Evolutionary conservation across 2,329 filamentous ascomycete species (phyloP).

Genomic region (Stemphylium lycopersici): DNA sequence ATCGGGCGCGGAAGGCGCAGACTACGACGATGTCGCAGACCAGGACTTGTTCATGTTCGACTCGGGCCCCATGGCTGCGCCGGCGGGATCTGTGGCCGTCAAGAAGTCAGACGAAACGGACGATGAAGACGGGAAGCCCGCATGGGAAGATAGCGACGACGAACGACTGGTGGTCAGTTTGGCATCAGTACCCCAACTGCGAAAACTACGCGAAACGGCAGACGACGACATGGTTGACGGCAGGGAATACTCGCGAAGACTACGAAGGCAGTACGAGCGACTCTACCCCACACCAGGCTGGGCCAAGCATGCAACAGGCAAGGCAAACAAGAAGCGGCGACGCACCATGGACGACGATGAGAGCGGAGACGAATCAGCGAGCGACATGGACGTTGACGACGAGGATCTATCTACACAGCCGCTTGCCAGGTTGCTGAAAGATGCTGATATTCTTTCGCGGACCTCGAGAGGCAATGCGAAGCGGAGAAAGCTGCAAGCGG

Average conservation of each 20-base stretch:
- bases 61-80: constrained; percentile 59
- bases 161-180: constrained; percentile 85
- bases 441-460: constrained; percentile 68
- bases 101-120: constrained; percentile 51
- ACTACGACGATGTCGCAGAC: constrained; percentile 72
- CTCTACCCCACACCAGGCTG: constrained; percentile 68
- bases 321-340: constrained; percentile 55
- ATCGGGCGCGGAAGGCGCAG: constrained; percentile 54
- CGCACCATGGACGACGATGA: constrained; percentile 49
- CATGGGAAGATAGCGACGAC: constrained; percentile 96
- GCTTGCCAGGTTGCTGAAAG: constrained; percentile 78
- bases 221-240: constrained; percentile 86
- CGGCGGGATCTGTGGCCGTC: constrained; percentile 48
- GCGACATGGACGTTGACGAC: constrained; percentile 59
- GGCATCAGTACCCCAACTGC: constrained; percentile 72
- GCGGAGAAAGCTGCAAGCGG: constrained; percentile 77
- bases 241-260: constrained; percentile 78
- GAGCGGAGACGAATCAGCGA: constrained; percentile 59
- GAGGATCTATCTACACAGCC: constrained; percentile 71
- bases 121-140: constrained; percentile 57
- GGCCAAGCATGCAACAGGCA: constrained; percentile 57
- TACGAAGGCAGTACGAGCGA: constrained; percentile 77
- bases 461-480: constrained; percentile 59
- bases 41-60: constrained; percentile 87
- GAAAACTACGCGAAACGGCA: constrained; percentile 82